Evolutionary conservation across 129 eudicot species (phyloP), one percentile per base, ranked within the genome.

Genomic region (Centaurea solstitialis): DNA sequence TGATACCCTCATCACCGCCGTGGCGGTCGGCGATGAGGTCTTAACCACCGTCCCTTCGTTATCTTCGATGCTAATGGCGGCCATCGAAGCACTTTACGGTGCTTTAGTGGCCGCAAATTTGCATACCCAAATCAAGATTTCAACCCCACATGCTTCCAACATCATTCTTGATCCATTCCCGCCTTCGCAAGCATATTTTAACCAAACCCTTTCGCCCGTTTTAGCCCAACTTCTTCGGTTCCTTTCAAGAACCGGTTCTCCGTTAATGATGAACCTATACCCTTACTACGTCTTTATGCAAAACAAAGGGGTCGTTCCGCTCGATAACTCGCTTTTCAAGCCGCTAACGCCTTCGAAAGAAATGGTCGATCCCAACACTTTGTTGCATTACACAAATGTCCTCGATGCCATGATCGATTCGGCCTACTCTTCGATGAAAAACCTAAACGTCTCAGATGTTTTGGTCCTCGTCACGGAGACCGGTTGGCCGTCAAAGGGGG

Each of bases 401-500:
- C 88, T 90, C 57, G 98, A 95, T 84, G 98, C 99, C 47, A 91
- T 95, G 97, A 84, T 95, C 30, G 99, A 95, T 83, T 91, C 98
- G 0, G 98, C 88, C 10, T 95, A 95, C 73, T 88, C 90, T 65
- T 95, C 98, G 0, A 89, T 95, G 97, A 92, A 84, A 79, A 92
- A 95, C 81, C 88, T 95, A 41, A 95, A 95, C 76, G 66, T 93
- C 39, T 85, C 91, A 10, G 99, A 95, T 79, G 94, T 95, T 35
- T 8, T 82, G 7, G 88, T 95, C 70, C 97, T 95, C 43, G 97
- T 95, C 68, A 89, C 87, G 3, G 99, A 92, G 87, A 89, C 98
- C 3, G 98, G 99, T 17, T 93, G 99, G 99, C 99, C 99, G 81
- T 95, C 99, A 3, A 92, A 81, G 76, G 99, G 99, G 23, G 99